Percentiles rank a stretch among this genome's conserved stretches.
These are phyloP conservation scores for Camptophora hylomeconis DNA, from an alignment of 2,329 filamentous ascomycete species.

Conservation along the genomic window DNA sequence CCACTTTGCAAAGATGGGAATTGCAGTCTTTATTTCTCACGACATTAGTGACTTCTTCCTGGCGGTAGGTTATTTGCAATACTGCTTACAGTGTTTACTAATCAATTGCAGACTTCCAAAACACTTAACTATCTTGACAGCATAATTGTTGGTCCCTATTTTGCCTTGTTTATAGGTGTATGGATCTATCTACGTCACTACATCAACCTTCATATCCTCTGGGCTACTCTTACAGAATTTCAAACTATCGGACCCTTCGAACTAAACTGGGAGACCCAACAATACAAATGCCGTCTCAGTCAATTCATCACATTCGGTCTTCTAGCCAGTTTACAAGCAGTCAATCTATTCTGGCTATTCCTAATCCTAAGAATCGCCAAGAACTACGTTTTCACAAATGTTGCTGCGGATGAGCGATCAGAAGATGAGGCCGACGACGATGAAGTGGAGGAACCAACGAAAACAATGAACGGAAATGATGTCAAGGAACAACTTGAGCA, in stretches of 20 bases:
- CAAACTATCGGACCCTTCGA: slow-evolving; percentile 22
- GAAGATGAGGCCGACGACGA: slow-evolving; percentile 33
- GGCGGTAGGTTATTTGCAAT: slow-evolving; percentile 58
- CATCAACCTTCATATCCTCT: slow-evolving; percentile 23
- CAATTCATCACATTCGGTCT: slow-evolving; percentile 22
- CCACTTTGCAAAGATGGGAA: slow-evolving; percentile 82
- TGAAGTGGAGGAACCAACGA: slow-evolving; percentile 18
- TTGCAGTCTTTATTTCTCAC: slow-evolving; percentile 79
- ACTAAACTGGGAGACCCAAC: slow-evolving; percentile 24
- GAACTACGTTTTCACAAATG: slow-evolving; percentile 17
- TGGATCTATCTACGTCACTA: slow-evolving; percentile 83
- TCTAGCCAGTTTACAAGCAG: slow-evolving; percentile 21
- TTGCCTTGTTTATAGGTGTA: slow-evolving; percentile 59
- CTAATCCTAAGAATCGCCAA: slow-evolving; percentile 21
- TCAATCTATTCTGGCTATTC: slow-evolving; percentile 23
- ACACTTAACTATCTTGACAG: slow-evolving; percentile 74
- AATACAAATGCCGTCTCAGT: slow-evolving; percentile 23
- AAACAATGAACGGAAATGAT: slow-evolving; percentile 3
- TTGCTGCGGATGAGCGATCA: slow-evolving; percentile 30
- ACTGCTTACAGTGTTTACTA: no score
- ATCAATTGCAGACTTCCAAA: slow-evolving; percentile 55
- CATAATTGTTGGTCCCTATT: slow-evolving; percentile 60
- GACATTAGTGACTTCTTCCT: slow-evolving; percentile 87
- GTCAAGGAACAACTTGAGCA: slow-evolving; percentile 4
- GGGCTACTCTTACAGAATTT: slow-evolving; percentile 23